Evolutionary conservation across 208 protist genomes (phyloP).

Genomic region (Trypanosoma vivax): DNA sequence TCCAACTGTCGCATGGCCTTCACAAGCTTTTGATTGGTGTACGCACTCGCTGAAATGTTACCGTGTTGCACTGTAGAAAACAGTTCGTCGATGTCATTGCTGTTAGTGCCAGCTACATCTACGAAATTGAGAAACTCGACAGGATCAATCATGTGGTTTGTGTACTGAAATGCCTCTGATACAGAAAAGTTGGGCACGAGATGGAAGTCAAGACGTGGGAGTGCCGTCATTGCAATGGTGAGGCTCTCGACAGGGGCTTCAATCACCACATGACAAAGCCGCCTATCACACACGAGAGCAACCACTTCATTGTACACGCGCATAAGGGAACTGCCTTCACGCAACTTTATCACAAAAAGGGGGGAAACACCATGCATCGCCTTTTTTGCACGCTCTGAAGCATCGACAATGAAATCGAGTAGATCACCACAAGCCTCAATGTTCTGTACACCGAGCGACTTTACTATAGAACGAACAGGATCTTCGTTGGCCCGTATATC

Average conservation of each 20-base stretch:
- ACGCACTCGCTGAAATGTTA: conserved; percentile 40
- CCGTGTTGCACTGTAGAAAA: conserved; percentile 64
- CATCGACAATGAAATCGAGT: conserved; percentile 75
- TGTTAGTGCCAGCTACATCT: conserved; percentile 76
- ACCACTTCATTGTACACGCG: conserved; percentile 78
- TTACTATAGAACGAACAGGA: conserved; percentile 53
- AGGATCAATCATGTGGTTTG: conserved; percentile 67
- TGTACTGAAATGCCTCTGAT: conserved; percentile 65
- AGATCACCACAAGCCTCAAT: conserved; percentile 81
- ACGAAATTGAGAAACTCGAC: conserved; percentile 54
- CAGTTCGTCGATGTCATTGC: conserved; percentile 71
- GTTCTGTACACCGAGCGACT: conserved; percentile 68
- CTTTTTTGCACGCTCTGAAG: conserved; percentile 49
- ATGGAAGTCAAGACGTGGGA: conserved; percentile 75
- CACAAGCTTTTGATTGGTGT: conserved; percentile 72
- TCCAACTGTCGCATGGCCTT: conserved; percentile 76
- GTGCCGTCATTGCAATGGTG: conserved; percentile 38
- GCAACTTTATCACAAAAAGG: conserved; percentile 69
- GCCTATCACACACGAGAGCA: conserved; percentile 58
- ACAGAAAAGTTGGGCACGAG: conserved; percentile 62
- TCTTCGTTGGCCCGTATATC: conserved; percentile 70
- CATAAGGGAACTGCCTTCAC: conserved; percentile 53
- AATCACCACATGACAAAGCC: conserved; percentile 70
- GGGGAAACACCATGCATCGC: conserved; percentile 46
- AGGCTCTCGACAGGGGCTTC: conserved; percentile 71